Conservation (phyloP, 805 yeast genomes). For the Cyberlindnera amylophila region DNA sequence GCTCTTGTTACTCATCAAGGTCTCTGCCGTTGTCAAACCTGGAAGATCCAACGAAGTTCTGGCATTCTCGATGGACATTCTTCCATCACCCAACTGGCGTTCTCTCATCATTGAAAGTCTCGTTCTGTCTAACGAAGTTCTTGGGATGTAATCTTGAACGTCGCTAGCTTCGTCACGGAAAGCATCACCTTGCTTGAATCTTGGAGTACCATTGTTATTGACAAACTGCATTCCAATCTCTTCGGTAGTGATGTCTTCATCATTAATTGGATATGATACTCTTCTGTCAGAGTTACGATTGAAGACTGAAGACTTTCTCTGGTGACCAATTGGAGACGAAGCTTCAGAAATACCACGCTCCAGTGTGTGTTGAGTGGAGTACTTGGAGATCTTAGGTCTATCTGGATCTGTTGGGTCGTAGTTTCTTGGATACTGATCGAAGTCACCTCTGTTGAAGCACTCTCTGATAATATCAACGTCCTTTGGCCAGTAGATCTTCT, state of each 20-base stretch:
- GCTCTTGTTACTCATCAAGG: slow-evolving; percentile 26
- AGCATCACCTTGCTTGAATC: slow-evolving; percentile 14
- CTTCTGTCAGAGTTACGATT: slow-evolving; percentile 31
- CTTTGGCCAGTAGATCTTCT: slow-evolving; percentile 51
- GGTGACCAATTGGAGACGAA: slow-evolving; percentile 12
- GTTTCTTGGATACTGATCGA: slow-evolving; percentile 56
- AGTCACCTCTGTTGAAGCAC: slow-evolving; percentile 63
- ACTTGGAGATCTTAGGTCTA: slow-evolving; percentile 48
- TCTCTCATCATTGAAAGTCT: slow-evolving; percentile 34
- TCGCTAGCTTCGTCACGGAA: slow-evolving; percentile 4
- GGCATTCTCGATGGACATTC: slow-evolving; percentile 37
- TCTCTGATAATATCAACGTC: slow-evolving; percentile 76
- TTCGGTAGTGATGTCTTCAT: slow-evolving; percentile 33
- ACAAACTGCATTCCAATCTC: slow-evolving; percentile 35
- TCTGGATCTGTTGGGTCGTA: slow-evolving; percentile 83
- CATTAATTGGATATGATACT: slow-evolving; percentile 24
- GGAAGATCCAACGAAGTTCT: slow-evolving; percentile 39
- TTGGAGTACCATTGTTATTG: slow-evolving; percentile 28
- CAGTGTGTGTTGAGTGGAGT: slow-evolving; percentile 32
- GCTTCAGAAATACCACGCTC: slow-evolving; percentile 21
- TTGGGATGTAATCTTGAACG: slow-evolving; percentile 18
- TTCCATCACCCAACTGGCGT: slow-evolving; percentile 34
- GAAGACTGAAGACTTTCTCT: slow-evolving; percentile 38
- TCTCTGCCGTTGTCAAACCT: slow-evolving; percentile 36
- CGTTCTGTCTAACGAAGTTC: slow-evolving; percentile 37